Evolutionary conservation across 2,329 filamentous ascomycete species (phyloP).

Genomic region (Blastomyces percursus): DNA sequence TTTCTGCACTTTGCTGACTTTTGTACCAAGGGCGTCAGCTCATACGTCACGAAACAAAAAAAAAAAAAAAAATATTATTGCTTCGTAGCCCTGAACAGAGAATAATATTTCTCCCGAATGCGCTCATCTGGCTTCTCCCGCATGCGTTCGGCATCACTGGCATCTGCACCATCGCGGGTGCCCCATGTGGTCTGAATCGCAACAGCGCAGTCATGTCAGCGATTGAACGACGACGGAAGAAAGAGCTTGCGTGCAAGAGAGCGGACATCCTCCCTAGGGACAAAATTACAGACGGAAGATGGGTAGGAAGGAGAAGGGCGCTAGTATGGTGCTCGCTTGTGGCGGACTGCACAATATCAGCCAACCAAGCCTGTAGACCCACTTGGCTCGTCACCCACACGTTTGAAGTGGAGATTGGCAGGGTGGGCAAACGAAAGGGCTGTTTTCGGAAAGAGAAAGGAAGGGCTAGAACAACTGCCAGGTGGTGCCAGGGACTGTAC

Average conservation of each 20-base stretch:
- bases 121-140: constrained; percentile 33
- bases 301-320: constrained; percentile 1
- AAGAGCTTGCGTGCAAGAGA: background rate
- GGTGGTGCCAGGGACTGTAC: constrained; percentile 2
- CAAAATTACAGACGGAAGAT: background rate
- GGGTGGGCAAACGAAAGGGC: constrained; percentile 8
- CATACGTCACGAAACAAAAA: background rate
- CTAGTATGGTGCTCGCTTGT: background rate
- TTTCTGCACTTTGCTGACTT: background rate
- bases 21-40: background rate
- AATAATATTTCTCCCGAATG: background rate
- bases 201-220: constrained; percentile 7
- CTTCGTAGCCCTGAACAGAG: background rate
- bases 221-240: background rate
- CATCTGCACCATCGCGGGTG: constrained; percentile 74
- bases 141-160: constrained; percentile 38
- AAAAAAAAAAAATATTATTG: constrained; percentile 1
- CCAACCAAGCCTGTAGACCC: background rate
- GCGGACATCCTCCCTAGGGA: background rate
- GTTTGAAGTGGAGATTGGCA: background rate
- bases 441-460: constrained; percentile 8
- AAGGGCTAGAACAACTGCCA: constrained; percentile 10
- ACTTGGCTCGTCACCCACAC: background rate
- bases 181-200: constrained; percentile 70
- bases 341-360: background rate